Evolutionary conservation across 1,284 basidiomycete genomes (phyloP).

Genomic region (Tylopilus sp.): DNA sequence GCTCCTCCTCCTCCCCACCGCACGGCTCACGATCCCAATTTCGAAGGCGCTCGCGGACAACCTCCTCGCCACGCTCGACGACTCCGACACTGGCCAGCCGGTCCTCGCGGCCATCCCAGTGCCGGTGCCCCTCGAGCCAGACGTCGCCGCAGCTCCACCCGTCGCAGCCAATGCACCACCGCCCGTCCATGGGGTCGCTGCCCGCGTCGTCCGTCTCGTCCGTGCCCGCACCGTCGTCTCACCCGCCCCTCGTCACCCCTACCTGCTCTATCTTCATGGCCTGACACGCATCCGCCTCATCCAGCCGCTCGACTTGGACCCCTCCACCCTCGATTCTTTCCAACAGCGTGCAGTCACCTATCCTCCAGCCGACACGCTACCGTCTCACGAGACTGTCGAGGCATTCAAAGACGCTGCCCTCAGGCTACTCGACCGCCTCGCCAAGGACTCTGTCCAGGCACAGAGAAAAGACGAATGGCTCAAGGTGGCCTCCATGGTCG

Average conservation of each 20-base stretch:
- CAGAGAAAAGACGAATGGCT: slow-evolving; percentile 59
- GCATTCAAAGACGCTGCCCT: slow-evolving; percentile 68
- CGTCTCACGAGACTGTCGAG: slow-evolving; percentile 53
- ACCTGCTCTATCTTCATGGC: slow-evolving; percentile 66
- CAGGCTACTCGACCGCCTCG: slow-evolving; percentile 63
- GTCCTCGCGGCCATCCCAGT: slow-evolving; percentile 66
- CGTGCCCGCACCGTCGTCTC: slow-evolving; percentile 41
- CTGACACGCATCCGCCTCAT: slow-evolving; percentile 53
- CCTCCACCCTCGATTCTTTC: slow-evolving; percentile 32
- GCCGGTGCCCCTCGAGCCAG: slow-evolving; percentile 19
- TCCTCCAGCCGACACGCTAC: slow-evolving; percentile 42
- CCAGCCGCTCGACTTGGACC: slow-evolving; percentile 35
- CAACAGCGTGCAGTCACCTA: slow-evolving; percentile 51
- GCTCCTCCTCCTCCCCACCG: slow-evolving; percentile 63
- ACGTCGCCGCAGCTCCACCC: slow-evolving; percentile 9
- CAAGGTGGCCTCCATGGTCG: slow-evolving; percentile 62
- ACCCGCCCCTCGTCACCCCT: slow-evolving; percentile 46
- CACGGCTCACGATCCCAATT: slow-evolving; percentile 62
- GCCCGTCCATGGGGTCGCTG: slow-evolving; percentile 44
- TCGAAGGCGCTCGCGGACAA: slow-evolving; percentile 55
- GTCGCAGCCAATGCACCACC: slow-evolving; percentile 4
- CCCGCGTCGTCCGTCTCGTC: slow-evolving; percentile 63
- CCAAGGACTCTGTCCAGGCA: slow-evolving; percentile 56
- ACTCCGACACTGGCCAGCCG: slow-evolving; percentile 56
- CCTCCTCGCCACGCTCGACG: slow-evolving; percentile 58